Conservation (phyloP, 2,329 filamentous ascomycete species). For the Fusarium clavum region DNA sequence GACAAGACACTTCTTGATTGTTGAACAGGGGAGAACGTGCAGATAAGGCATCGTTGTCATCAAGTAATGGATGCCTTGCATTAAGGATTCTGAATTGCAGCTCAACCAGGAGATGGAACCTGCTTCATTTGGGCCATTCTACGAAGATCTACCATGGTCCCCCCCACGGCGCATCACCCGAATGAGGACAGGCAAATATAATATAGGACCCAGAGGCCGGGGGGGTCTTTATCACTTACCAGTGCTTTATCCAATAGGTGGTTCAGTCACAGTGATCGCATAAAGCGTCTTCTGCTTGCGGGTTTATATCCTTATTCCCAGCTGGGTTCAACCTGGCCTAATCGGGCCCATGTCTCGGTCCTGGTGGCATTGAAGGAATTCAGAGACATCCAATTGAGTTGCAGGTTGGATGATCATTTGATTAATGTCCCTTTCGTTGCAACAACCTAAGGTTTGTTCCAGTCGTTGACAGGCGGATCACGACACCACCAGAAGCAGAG, state of each 20-base stretch:
- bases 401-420: conserved; percentile 21
- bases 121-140: conserved; percentile 34
- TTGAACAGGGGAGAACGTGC: neutral
- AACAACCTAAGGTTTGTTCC: conserved; percentile 16
- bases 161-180: conserved; percentile 25
- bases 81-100: conserved; percentile 12
- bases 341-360: neutral
- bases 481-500: conserved; percentile 32
- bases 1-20: neutral
- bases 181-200: conserved; percentile 29
- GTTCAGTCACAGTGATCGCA: conserved; percentile 27
- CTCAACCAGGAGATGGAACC: conserved; percentile 22
- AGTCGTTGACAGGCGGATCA: conserved; percentile 37
- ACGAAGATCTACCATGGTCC: conserved; percentile 43
- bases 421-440: neutral
- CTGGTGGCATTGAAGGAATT: neutral
- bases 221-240: conserved; percentile 21
- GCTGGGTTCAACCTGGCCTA: conserved; percentile 22
- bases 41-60: neutral
- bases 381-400: conserved; percentile 29
- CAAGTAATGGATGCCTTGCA: neutral
- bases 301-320: conserved; percentile 21
- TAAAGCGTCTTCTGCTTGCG: conserved; percentile 17
- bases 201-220: conserved; percentile 20
- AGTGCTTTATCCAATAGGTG: neutral